A percentile compares a stretch with the other conserved stretches of the same genome.
Evolutionary conservation across 1,284 basidiomycete species (phyloP).

Genomic region (Polyporus tsugae): DNA sequence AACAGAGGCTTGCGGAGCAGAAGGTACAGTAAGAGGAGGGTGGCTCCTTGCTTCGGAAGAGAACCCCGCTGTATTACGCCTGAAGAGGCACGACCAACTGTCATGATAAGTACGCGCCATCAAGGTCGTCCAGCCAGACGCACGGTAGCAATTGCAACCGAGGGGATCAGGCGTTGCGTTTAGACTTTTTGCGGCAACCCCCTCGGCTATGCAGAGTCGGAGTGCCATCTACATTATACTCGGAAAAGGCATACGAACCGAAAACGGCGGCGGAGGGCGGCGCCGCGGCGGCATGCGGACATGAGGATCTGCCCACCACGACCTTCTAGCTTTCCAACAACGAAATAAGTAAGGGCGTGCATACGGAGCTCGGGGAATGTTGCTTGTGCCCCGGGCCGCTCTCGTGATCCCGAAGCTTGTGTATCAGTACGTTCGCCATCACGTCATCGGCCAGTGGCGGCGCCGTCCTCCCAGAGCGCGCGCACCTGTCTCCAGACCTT

Average conservation of each 20-base stretch:
- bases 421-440: neutral
- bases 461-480: constrained; percentile 41
- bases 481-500: constrained; percentile 47
- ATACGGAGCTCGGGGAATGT: neutral
- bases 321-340: neutral
- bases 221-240: neutral
- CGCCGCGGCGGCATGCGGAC: constrained; percentile 3
- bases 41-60: neutral
- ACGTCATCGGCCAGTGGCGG: neutral
- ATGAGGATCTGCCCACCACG: neutral
- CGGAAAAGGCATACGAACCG: constrained; percentile 2
- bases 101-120: neutral
- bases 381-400: neutral
- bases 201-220: constrained; percentile 3
- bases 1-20: neutral
- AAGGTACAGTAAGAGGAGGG: too few relatives aligned
- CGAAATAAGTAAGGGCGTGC: neutral
- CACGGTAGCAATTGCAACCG: neutral
- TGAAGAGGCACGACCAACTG: neutral
- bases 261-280: neutral
- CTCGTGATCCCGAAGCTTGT: neutral
- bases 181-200: constrained; percentile 7
- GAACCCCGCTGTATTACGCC: neutral
- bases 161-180: neutral
- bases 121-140: neutral